Conservation (phyloP, 1,284 basidiomycete genomes). For the Boletus sp. region DNA sequence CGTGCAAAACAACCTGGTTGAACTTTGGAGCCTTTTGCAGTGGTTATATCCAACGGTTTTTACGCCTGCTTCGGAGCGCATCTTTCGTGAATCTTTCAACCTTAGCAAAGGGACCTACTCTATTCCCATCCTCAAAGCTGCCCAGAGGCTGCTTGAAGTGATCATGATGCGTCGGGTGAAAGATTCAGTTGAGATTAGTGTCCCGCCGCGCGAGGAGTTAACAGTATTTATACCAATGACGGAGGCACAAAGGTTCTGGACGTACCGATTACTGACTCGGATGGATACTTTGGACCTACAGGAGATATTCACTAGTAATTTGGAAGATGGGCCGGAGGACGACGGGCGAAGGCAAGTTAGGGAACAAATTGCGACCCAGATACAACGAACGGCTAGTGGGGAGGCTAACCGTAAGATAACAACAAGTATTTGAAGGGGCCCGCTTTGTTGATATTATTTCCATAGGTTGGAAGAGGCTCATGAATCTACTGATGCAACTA, state of each 20-base stretch:
- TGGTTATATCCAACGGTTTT: conserved; percentile 56
- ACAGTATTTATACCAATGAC: conserved; percentile 55
- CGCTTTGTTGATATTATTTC: conserved; percentile 1
- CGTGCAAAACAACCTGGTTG: conserved; percentile 59
- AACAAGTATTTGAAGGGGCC: not conserved
- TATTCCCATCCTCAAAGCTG: conserved; percentile 44
- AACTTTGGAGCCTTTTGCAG: conserved; percentile 54
- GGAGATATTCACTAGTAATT: conserved; percentile 43
- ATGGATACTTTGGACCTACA: conserved; percentile 47
- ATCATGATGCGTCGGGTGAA: conserved; percentile 64
- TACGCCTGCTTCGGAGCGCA: conserved; percentile 41
- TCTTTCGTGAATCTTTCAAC: conserved; percentile 53
- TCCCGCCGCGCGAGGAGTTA: conserved; percentile 55
- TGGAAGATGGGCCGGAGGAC: conserved; percentile 29
- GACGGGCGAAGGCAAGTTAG: conserved; percentile 41
- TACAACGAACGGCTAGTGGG: conserved; percentile 29
- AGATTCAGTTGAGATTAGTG: conserved; percentile 43
- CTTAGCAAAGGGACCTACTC: conserved; percentile 48
- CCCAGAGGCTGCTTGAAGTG: conserved; percentile 44
- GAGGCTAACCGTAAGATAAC: conserved; percentile 32
- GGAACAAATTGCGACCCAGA: conserved; percentile 37
- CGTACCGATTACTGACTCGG: conserved; percentile 49
- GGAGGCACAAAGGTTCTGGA: conserved; percentile 61
- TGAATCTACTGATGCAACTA: conserved; percentile 58
- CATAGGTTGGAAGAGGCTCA: conserved; percentile 50